phyloP scores from a whole-genome alignment of 306 rosid species.

The Malus domestica region DNA sequence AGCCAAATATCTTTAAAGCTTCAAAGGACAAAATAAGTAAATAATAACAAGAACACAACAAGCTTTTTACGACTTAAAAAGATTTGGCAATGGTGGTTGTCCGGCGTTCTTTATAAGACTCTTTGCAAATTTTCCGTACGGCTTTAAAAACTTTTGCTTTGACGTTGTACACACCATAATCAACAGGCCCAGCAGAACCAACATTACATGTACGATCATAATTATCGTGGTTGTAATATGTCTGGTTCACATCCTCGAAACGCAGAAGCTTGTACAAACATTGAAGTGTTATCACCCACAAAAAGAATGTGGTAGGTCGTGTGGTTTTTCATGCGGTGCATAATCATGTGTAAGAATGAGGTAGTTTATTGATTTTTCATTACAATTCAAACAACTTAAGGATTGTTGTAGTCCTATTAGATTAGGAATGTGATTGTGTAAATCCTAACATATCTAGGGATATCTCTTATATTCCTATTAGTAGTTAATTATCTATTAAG shows the following conservation, averaged over 20 bases:
- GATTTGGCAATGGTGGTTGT: neutral
- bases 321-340: no score
- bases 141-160: neutral
- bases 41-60: neutral
- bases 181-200: neutral
- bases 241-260: neutral
- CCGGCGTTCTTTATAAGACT: neutral
- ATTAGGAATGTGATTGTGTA: no score
- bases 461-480: no score
- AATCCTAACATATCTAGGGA: no score
- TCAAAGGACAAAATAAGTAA: neutral
- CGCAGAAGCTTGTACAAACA: neutral
- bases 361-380: no score
- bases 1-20: no score
- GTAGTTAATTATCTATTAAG: no score
- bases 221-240: neutral
- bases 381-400: no score
- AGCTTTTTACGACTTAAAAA: neutral
- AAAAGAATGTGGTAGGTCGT: neutral
- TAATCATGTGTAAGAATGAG: no score
- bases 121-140: neutral
- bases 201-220: neutral
- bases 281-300: neutral
- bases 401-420: no score
- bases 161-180: neutral